These are phyloP conservation scores for Beauveria scarabaeidicola DNA, from an alignment of 2,329 filamentous ascomycete species.

Conservation along the genomic window DNA sequence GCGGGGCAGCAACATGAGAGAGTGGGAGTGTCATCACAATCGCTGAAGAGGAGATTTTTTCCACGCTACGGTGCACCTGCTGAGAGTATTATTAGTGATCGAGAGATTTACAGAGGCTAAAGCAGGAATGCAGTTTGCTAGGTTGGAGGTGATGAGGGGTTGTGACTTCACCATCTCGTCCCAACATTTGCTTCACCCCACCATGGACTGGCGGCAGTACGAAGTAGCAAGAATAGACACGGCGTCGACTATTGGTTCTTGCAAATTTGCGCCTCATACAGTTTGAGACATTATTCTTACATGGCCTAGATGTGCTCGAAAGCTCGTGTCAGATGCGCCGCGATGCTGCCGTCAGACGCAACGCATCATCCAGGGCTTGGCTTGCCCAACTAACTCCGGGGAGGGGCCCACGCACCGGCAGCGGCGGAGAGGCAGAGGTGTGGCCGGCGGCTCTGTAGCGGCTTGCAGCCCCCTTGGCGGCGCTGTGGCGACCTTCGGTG, in stretches of 20 bases:
- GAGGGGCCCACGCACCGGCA: slow-evolving; percentile 3
- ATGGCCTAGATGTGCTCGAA: background rate
- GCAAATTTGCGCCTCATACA: background rate
- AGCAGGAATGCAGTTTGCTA: background rate
- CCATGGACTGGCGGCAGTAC: background rate
- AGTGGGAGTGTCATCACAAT: slow-evolving; percentile 8
- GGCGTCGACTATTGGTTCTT: background rate
- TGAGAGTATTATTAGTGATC: background rate
- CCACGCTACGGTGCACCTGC: background rate
- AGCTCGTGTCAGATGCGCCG: background rate
- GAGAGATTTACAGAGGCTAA: background rate
- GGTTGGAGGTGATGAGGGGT: background rate
- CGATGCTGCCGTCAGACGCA: slow-evolving; percentile 5
- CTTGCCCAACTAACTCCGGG: background rate
- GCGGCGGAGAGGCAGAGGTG: background rate
- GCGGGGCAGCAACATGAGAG: slow-evolving; percentile 2
- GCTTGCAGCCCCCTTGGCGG: background rate
- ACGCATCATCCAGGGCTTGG: background rate
- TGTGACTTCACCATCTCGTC: background rate
- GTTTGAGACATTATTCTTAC: slow-evolving; percentile 9
- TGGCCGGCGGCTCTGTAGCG: background rate
- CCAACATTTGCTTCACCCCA: slow-evolving; percentile 7
- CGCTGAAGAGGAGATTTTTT: background rate
- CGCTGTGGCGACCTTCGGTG: background rate
- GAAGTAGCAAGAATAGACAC: background rate